Base-by-base conservation (phyloP, 75 land plant species). In the Pinus taeda region DNA sequence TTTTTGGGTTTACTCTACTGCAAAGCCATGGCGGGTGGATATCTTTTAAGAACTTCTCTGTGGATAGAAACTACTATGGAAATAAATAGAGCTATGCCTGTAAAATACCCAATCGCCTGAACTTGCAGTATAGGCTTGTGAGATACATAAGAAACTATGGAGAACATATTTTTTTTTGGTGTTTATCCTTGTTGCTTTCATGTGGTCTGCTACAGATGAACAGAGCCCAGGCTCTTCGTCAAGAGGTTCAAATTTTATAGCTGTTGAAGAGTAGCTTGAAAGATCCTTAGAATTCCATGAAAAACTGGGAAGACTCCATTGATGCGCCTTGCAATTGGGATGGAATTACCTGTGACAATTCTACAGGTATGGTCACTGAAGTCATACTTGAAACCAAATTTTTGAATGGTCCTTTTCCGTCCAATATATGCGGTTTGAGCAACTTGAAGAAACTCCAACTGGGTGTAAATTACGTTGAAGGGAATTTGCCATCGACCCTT, bases 291-390 rank as follows among this genome's bases (percentile, higher is more conserved):
- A 76, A 80, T 29, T 21, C 12, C 24, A 37, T 90, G 45, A 49
- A 42, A 5, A 80, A 78, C 18, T 69, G 72, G 72, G n/a, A 39
- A 21, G 67, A 64, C 67, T 30, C 29, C 29, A 24, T 64, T 64
- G 4, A 26, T 24, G 63, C 88, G 20, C 57, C 65, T 0, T 92
- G 95, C 87, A 42, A 21, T 2, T 93, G 90, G 87, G 12, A 81
- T 36, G 96, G 96, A n/a, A 75, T 93, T 71, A 76, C 67, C 8
- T 93, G 96, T 81, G 62, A 87, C 77, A n/a, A 79, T 17, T 49
- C 17, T 15, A 59, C 72, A 18, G 24, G 62, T n/a, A 89, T 93
- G 39, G 55, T 67, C 80, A 74, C 30, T 81, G 84, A 49, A 74
- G 86, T 24, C 89, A 93, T 37, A 60, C 65, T 3, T 74, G 73